phyloP scores from a whole-genome alignment of 495 filamentous ascomycete genomes.

The Bacidia gigantensis region DNA sequence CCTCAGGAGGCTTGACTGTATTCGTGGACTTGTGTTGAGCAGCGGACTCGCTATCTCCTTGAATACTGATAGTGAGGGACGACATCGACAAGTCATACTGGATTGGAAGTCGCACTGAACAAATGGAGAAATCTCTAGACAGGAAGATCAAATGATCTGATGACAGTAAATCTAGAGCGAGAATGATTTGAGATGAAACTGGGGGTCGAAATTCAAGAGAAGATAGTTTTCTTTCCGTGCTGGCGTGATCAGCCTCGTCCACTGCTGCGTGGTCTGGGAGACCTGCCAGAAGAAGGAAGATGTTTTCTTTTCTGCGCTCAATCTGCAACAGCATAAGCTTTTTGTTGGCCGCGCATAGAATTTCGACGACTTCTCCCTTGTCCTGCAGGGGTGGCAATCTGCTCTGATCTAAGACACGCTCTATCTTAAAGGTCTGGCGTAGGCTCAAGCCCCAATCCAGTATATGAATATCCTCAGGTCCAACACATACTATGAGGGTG shows the following conservation, averaged over 20 bases:
- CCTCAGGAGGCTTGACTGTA: neutral
- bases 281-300: constrained; percentile 5
- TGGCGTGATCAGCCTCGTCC: neutral
- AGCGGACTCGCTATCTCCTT: neutral
- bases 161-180: constrained; percentile 13
- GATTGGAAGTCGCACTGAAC: neutral
- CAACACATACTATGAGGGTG: constrained; percentile 16
- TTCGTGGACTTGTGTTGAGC: neutral
- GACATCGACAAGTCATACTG: neutral
- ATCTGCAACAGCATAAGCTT: constrained; percentile 13
- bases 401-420: neutral
- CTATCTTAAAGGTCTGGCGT: constrained; percentile 7
- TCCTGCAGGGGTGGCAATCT: neutral
- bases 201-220: constrained; percentile 3
- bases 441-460: constrained; percentile 11
- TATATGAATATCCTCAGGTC: constrained; percentile 12
- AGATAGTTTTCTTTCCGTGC: neutral
- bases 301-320: constrained; percentile 6
- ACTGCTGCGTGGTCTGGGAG: neutral
- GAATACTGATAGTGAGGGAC: neutral
- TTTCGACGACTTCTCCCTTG: constrained; percentile 2
- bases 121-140: neutral
- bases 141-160: neutral
- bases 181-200: constrained; percentile 11
- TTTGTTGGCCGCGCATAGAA: constrained; percentile 14